Evolutionary conservation across 164 flowering plant genomes (phyloP), one percentile per base, ranked within the genome.

Genomic region (Chloranthus sessilifolius): DNA sequence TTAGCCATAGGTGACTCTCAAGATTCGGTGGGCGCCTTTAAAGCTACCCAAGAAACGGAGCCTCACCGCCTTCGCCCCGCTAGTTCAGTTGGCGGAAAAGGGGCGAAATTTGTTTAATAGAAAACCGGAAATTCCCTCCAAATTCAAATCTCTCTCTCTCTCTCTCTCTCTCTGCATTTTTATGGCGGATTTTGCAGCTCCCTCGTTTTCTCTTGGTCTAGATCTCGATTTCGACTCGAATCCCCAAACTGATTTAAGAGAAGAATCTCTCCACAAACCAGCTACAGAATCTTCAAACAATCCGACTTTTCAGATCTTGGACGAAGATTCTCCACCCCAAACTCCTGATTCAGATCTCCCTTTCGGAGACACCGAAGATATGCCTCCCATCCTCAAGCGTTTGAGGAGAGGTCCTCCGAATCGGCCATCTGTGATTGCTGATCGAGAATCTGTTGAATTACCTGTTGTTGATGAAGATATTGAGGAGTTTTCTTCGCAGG

Each of bases 141-240:
- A 34, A 24, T 44, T 24, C 24, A 29, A n/a, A n/a, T 12, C 42
- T 23, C 29, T 7, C 43, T 34, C 22, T 46, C 50, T 23, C 57
- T 20, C 7, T 30, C 35, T 39, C 46, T 52, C 43, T 33, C 49
- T 44, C 35, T 25, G 28, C 14, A 3, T 15, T 25, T 11, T 26
- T 22, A 87, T 81, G 95, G 85, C 66, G 37, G 77, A 77, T 38
- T 59, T 71, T 50, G 76, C 62, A 52, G 71, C 81, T 28, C 97
- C 97, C 4, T 78, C 94, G 1, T 89, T 89, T 66, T 89, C 95
- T 36, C 74, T 89, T 28, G 95, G 97, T 6, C 53, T 88, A 47
- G 96, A 88, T 56, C 54, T 81, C 17, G 84, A 73, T 44, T 48
- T 60, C 51, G 79, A 81, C 16, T 36, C 68, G 27, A 69, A 75